A percentile compares a stretch with the other conserved stretches of the same genome.
Conservation (phyloP, 2,329 filamentous ascomycete genomes). For the Aspergillus brasiliensis region DNA sequence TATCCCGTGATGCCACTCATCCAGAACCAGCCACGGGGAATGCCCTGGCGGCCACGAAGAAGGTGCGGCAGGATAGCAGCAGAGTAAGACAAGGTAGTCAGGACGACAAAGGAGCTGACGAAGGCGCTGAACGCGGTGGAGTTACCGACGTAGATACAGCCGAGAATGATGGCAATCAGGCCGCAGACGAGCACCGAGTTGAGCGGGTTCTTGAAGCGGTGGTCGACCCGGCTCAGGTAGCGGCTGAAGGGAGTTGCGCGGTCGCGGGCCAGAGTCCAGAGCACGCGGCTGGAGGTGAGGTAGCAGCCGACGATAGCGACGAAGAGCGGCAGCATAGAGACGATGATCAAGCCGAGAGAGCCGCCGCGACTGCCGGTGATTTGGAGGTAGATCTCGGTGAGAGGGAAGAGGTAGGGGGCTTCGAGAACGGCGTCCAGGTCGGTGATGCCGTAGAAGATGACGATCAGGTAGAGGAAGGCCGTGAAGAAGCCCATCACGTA, state of each 20-base stretch:
- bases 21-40: conserved; percentile 53
- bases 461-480: conserved; percentile 46
- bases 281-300: conserved; percentile 58
- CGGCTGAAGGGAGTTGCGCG: conserved; percentile 57
- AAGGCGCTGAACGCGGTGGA: conserved; percentile 56
- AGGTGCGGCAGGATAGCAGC: conserved; percentile 52
- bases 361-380: conserved; percentile 47
- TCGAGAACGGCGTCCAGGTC: conserved; percentile 24
- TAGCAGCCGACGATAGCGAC: conserved; percentile 53
- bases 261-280: conserved; percentile 59
- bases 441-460: conserved; percentile 49
- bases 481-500: conserved; percentile 45
- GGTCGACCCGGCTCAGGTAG: conserved; percentile 53
- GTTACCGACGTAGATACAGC: conserved; percentile 55
- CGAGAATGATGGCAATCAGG: conserved; percentile 51
- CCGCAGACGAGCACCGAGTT: conserved; percentile 55
- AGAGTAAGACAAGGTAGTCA: conserved; percentile 55
- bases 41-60: conserved; percentile 48
- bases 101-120: conserved; percentile 56
- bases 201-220: conserved; percentile 56
- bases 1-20: conserved; percentile 49
- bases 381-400: conserved; percentile 46
- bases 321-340: conserved; percentile 54
- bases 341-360: conserved; percentile 56
- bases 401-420: conserved; percentile 39